Base-by-base conservation (phyloP, 345 rosid genomes). In the Diplotaxis tenuifolia region DNA sequence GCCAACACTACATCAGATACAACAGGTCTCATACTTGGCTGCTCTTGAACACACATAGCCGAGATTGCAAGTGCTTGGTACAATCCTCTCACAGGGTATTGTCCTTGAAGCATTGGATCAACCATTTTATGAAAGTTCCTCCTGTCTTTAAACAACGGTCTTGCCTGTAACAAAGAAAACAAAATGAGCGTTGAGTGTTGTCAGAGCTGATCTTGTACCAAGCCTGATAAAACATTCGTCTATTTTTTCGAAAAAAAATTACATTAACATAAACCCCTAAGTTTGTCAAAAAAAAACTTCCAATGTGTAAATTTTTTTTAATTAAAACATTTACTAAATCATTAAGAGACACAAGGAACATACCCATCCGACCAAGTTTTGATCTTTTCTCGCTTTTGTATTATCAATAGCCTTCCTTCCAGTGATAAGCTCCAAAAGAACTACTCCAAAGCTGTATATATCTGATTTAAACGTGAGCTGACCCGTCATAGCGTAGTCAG, bases 31-130 rank as follows among this genome's bases (percentile, higher is more conserved):
- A 86, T 82, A 53, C 80, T 85, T 8, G 98, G 93, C 78, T 91
- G 92, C 56, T 93, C 98, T 69, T 93, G 98, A 22, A 93, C 91
- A 7, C 98, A 93, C 97, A 93, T 91, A 31, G 98, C 97, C 45
- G 98, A 86, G 4, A 93, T 86, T 14, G 97, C 98, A 34, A 93
- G 86, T 2, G 92, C 93, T 83, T 93, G 98, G 84, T 86, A 91
- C 65, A 93, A 66, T 47, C 98, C 94, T 80, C 89, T 86, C 4
- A 79, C 58, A 0, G 97, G 97, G 77, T 89, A 91, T 65, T 77
- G 87, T 63, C 90, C 96, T 25, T 84, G 84, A 16, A 93, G 97
- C 68, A 49, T 71, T 0, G 98, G 98, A 56, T 93, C 97, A 52
- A 85, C 93, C 92, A 93, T 91, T 50, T 28, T 62, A 0, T 88